A percentile compares a stretch with the other conserved stretches of the same genome.
phyloP scores from a whole-genome alignment of 352 stramenopile species.

The Pythium aphanidermatum region DNA sequence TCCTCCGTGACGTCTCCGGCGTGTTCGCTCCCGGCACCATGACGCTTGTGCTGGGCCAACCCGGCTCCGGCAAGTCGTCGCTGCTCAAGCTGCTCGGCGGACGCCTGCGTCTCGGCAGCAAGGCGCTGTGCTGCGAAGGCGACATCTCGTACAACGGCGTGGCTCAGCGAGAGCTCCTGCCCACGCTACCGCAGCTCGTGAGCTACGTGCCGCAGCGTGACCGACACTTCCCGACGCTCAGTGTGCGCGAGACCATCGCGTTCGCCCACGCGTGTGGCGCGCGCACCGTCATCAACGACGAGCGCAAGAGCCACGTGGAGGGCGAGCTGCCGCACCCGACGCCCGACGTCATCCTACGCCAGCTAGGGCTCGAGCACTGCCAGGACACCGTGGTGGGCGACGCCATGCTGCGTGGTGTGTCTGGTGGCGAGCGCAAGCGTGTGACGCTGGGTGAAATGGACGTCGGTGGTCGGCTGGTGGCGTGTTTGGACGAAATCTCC shows the following conservation, averaged over 20 bases:
- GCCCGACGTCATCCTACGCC: not conserved
- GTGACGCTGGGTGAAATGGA: slow-evolving; percentile 74
- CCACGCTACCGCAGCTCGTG: too few relatives aligned
- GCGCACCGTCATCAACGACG: too few relatives aligned
- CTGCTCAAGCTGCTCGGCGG: slow-evolving; percentile 12
- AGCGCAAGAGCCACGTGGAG: too few relatives aligned
- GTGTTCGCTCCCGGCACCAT: not conserved
- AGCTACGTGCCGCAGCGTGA: too few relatives aligned
- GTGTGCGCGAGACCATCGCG: too few relatives aligned
- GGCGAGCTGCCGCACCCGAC: too few relatives aligned
- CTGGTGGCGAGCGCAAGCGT: too few relatives aligned
- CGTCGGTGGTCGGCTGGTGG: slow-evolving; percentile 38
- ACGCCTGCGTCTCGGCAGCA: not conserved
- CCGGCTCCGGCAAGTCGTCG: slow-evolving; percentile 4
- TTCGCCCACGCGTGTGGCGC: too few relatives aligned
- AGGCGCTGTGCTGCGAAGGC: too few relatives aligned
- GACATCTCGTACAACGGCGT: too few relatives aligned
- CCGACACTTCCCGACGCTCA: too few relatives aligned
- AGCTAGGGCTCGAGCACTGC: not conserved
- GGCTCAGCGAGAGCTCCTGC: too few relatives aligned
- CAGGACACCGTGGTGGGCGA: slow-evolving; percentile 31
- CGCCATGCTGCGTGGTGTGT: slow-evolving; percentile 49
- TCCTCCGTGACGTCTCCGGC: slow-evolving; percentile 1
- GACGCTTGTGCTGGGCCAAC: slow-evolving; percentile 6
- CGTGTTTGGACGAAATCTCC: slow-evolving; percentile 61